Evolutionary conservation across 768 basidiomycete genomes (phyloP), one percentile per base, ranked within the genome.

Genomic region (Psilocybe subaeruginosa): DNA sequence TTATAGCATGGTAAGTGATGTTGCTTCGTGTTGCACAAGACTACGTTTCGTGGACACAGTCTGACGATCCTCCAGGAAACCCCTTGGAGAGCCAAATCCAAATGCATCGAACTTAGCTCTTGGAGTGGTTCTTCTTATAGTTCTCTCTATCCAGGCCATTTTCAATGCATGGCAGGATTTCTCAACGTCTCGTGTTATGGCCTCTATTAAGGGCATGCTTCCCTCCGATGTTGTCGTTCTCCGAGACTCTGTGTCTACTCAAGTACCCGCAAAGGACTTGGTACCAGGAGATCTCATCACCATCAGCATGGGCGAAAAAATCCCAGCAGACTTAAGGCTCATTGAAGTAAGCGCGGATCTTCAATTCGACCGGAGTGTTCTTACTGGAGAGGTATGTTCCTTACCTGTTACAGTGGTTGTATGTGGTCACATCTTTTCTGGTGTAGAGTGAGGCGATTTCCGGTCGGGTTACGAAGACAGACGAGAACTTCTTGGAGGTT

Each of bases 261-360:
- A 78, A 51, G 74, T 86, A 0, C 77, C 85, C 11, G 87, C 87
- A 8, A 81, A 84, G 59, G 81, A 86, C 46, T 82, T 89, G 41
- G 86, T 91, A 6, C 83, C 85, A 0, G 90, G 90, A 12, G 90
- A 92, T 67, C 70, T 92, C 30, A 82, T 90, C 55, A 76, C 78
- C 1, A 81, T 91, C 67, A 74, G 74, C 27, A 81, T 90, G 58
- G 90, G 90, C 27, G 85, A 86, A 67, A 85, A 88, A 14, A 82
- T 91, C 2, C 90, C 90, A 0, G 89, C 90, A 3, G 90, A 92
- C 66, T 60, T 91, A 14, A 81, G 85, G 52, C 75, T 92, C n/a
- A 79, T 90, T 37, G 77, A 85, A 3, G 80, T 79, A 23, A 83
- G 82, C 19, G 73, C 80, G 2, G 88, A 90, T 67, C 71, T 88